Evolutionary conservation across 768 basidiomycete species (phyloP), one percentile per base, ranked within the genome.

Genomic region (Trametes elegans): DNA sequence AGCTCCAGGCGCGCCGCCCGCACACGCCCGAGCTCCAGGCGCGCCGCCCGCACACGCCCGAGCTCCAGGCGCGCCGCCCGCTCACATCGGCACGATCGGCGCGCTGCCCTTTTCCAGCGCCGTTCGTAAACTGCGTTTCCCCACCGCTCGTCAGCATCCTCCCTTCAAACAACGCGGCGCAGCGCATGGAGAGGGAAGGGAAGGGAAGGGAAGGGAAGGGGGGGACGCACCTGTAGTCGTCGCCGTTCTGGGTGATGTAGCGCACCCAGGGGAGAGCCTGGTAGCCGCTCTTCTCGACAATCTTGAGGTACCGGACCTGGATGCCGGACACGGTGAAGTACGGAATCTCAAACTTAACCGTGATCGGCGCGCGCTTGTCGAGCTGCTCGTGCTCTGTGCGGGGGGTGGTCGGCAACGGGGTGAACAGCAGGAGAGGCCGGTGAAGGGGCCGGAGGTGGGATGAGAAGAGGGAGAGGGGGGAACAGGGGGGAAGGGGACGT

Each of bases 321-420:
- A 98, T 94, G 4, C 95, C 95, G 0, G 93, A 95, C 5, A 97
- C 93, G 0, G 96, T 98, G 70, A 98, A 98, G 73, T 98, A 98
- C 0, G 97, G 96, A 36, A 99, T 98, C 74, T 98, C 96, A 60
- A 94, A 99, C 72, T 93, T 94, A 69, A 98, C 96, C 0, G 91
- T 91, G 59, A 98, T 97, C 1, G 97, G 97, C 9, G 94, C 87
- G 19, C 93, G 88, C 66, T 93, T 92, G 59, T 95, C 93, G 34
- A 81, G 74, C 39, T 49, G 61, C 39, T 95, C 93, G 73, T 85
- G 84, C 65, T 84, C 82, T 81, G 61, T 5, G 3, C 21, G 6
- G 27, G 45, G 28, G n/a, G 5, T 7, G 13, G 19, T 21, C 36
- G 36, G 32, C 23, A 31, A 3, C 16, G 29, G 23, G 23, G 8